These are phyloP conservation scores for Sideroxylon spinosum DNA, from an alignment of 179 eudicot species.

Conservation along the genomic window DNA sequence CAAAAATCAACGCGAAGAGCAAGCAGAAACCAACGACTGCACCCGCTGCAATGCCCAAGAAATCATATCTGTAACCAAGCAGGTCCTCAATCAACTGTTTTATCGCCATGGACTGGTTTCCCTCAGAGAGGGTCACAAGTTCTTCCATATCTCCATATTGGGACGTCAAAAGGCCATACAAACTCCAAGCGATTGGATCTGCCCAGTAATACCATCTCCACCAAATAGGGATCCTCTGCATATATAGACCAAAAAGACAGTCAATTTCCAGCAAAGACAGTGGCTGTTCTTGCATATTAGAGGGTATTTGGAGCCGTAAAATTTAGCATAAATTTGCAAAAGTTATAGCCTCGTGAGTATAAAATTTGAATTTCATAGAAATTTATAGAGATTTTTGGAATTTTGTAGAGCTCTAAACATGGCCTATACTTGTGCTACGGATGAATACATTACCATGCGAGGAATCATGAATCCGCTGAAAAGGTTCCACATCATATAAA, in stretches of 20 bases:
- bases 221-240: constrained; percentile 80
- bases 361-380: too few relatives aligned
- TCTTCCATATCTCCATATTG: constrained; percentile 69
- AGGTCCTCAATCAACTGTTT: constrained; percentile 51
- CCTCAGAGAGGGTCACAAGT: constrained; percentile 55
- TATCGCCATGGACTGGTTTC: constrained; percentile 41
- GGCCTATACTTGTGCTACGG: too few relatives aligned
- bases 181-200: constrained; percentile 80
- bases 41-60: constrained; percentile 47
- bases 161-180: constrained; percentile 79
- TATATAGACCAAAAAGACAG: not conserved
- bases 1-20: constrained; percentile 63
- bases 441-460: constrained; percentile 45
- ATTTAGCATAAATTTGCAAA: too few relatives aligned
- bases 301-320: too few relatives aligned
- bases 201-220: constrained; percentile 97
- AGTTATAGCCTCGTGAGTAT: too few relatives aligned
- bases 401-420: too few relatives aligned
- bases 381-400: too few relatives aligned
- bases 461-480: constrained; percentile 91
- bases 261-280: not conserved
- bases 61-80: constrained; percentile 65
- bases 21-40: constrained; percentile 64
- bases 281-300: not conserved
- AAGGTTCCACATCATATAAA: constrained; percentile 92